Evolutionary conservation across 192 early-diverging fungal species (phyloP), one percentile per base, ranked within the genome.

Genomic region (Backusella morwellensis): DNA sequence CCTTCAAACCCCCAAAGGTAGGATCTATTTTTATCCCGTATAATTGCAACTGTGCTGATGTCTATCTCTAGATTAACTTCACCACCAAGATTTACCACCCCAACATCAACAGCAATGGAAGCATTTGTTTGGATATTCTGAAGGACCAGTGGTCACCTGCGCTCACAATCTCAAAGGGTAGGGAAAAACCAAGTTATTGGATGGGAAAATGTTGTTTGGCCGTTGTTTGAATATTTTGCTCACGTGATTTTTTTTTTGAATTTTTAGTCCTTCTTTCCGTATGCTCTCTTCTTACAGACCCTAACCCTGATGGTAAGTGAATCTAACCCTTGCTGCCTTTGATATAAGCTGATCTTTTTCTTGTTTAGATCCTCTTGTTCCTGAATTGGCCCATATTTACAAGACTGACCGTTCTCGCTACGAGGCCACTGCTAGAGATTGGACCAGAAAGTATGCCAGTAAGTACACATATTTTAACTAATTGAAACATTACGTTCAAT

Each of bases 81-180:
- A 97, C 94, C 76, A 99, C 97, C 68, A 88, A 92, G 78, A 98
- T 99, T 81, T 99, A 99, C 82, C 97, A 99, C 86, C 97, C 97
- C 67, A 99, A 99, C 90, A 98, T 99, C 87, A 99, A 99, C 90
- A 93, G 90, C 86, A 99, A 98, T 83, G 97, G 97, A 72, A 94
- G 92, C 82, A 99, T 99, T 82, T 99, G 97, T 80, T 87, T 99
- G 85, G 97, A 99, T 83, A 99, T 99, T 79, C 88, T 99, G 83
- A 96, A 90, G 83, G 97, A 99, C 84, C 97, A 99, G 81, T 99
- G 97, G 97, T 97, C 95, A 59, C 97, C 97, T 76, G 97, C 97
- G 41, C 88, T 99, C 72, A 99, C 97, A 73, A 97, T 99, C 69
- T 97, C 96, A 75, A 99, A 99, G 88, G 93, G 90, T 90, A 80